phyloP scores from a whole-genome alignment of 768 basidiomycete species.

The Psilocybe cyanescens region DNA sequence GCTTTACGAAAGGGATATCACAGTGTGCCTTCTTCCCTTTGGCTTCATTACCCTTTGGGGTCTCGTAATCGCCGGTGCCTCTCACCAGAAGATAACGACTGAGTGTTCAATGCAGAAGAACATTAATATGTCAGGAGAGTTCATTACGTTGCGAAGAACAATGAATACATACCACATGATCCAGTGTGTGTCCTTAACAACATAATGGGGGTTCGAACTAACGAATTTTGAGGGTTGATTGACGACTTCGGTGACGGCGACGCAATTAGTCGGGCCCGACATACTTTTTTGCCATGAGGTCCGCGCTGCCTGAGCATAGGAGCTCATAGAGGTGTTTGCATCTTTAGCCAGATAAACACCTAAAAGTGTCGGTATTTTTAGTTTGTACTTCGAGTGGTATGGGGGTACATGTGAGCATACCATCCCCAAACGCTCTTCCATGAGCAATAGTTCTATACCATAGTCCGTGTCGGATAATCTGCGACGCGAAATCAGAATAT shows the following conservation, averaged over 20 bases:
- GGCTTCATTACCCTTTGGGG: conserved; percentile 11
- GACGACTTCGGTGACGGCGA: conserved; percentile 68
- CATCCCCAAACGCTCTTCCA: conserved; percentile 69
- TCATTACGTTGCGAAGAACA: background rate
- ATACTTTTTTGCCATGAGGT: conserved; percentile 56
- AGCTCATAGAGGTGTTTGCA: conserved; percentile 46
- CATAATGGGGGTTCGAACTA: conserved; percentile 54
- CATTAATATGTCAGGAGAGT: background rate
- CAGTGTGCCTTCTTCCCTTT: conserved; percentile 19
- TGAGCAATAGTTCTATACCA: conserved; percentile 61
- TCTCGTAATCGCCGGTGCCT: conserved; percentile 23
- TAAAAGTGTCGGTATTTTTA: conserved; percentile 26
- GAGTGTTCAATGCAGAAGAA: background rate
- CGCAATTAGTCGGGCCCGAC: conserved; percentile 49
- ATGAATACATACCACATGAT: conserved; percentile 59
- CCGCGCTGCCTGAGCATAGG: conserved; percentile 40
- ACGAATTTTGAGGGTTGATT: conserved; percentile 62
- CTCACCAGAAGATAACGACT: conserved; percentile 70
- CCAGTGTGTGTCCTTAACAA: conserved; percentile 69
- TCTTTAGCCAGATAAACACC: conserved; percentile 75
- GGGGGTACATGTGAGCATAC: conserved; percentile 29
- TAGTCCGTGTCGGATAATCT: conserved; percentile 76
- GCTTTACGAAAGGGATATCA: conserved; percentile 42
- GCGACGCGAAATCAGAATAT: background rate
- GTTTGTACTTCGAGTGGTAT: background rate